Percentiles rank a stretch among this genome's conserved stretches.
phyloP scores from a whole-genome alignment of 306 rosid genomes.

The Begonia fuchsioides region DNA sequence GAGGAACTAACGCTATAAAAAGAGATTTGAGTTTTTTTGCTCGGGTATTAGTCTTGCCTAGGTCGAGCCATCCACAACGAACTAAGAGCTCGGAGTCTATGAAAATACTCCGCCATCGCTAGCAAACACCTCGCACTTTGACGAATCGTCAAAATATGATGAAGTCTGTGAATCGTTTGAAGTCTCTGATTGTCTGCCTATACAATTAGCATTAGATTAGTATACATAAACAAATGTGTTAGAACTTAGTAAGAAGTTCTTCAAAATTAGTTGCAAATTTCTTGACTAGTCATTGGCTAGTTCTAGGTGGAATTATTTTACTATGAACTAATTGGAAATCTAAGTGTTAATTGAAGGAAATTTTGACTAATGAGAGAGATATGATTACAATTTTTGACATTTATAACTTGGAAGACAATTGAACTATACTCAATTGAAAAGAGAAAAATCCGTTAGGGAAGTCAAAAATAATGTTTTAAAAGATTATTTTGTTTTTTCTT shows the following conservation, averaged over 20 bases:
- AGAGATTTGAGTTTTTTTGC: too few relatives aligned
- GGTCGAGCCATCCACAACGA: slow-evolving; percentile 85
- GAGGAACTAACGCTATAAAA: background rate
- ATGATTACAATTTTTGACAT: too few relatives aligned
- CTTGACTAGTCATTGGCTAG: background rate
- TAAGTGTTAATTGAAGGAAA: too few relatives aligned
- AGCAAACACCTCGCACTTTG: slow-evolving; percentile 85
- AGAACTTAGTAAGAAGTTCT: background rate
- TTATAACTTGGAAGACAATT: too few relatives aligned
- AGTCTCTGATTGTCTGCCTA: slow-evolving; percentile 81
- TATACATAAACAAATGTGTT: background rate
- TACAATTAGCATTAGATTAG: slow-evolving; percentile 3
- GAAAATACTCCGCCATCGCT: slow-evolving; percentile 74
- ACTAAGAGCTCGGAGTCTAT: slow-evolving; percentile 80
- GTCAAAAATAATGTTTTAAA: too few relatives aligned
- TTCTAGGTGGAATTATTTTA: too few relatives aligned
- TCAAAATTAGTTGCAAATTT: background rate
- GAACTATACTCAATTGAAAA: too few relatives aligned
- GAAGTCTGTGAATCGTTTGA: slow-evolving; percentile 59
- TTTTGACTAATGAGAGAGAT: too few relatives aligned
- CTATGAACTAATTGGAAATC: too few relatives aligned
- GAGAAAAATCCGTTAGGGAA: too few relatives aligned
- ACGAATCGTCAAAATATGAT: slow-evolving; percentile 57
- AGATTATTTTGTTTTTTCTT: too few relatives aligned
- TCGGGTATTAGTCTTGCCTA: slow-evolving; percentile 35